Conservation (phyloP, 2,329 filamentous ascomycete genomes). For the Rugonectria rugulosa region DNA sequence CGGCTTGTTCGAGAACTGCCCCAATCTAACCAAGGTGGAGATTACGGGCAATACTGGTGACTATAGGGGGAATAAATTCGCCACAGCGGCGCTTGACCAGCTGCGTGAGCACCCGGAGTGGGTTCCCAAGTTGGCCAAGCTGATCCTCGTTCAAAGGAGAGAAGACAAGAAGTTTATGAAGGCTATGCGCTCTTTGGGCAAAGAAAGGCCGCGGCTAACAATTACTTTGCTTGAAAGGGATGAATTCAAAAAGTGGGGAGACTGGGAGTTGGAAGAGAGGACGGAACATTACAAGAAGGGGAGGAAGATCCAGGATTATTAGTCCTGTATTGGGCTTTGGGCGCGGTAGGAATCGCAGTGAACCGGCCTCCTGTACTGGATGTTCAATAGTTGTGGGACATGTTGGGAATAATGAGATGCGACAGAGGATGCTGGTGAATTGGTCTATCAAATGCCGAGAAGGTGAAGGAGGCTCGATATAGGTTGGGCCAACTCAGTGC, state of each 20-base stretch:
- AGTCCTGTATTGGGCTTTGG: too few species aligned
- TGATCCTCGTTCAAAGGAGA: neutral
- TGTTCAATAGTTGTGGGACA: too few species aligned
- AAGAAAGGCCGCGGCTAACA: conserved; percentile 8
- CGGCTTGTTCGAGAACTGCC: neutral
- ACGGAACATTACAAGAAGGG: conserved; percentile 16
- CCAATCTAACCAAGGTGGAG: conserved; percentile 7
- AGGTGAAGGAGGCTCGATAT: too few species aligned
- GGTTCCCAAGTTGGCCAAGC: conserved; percentile 18
- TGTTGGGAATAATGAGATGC: too few species aligned
- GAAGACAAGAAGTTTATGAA: conserved; percentile 20
- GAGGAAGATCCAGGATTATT: too few species aligned
- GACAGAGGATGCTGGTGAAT: too few species aligned
- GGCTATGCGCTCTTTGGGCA: conserved; percentile 18
- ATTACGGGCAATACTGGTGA: neutral
- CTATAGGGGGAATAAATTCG: neutral
- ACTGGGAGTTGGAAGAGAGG: neutral
- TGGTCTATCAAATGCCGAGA: too few species aligned
- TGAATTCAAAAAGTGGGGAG: conserved; percentile 23
- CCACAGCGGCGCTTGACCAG: conserved; percentile 5
- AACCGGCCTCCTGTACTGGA: too few species aligned
- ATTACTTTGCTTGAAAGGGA: neutral
- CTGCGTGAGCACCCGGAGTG: conserved; percentile 14
- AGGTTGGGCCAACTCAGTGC: too few species aligned
- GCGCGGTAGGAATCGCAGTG: too few species aligned